These are phyloP conservation scores for Mycena venus DNA, from an alignment of 768 basidiomycete species.

Conservation along the genomic window DNA sequence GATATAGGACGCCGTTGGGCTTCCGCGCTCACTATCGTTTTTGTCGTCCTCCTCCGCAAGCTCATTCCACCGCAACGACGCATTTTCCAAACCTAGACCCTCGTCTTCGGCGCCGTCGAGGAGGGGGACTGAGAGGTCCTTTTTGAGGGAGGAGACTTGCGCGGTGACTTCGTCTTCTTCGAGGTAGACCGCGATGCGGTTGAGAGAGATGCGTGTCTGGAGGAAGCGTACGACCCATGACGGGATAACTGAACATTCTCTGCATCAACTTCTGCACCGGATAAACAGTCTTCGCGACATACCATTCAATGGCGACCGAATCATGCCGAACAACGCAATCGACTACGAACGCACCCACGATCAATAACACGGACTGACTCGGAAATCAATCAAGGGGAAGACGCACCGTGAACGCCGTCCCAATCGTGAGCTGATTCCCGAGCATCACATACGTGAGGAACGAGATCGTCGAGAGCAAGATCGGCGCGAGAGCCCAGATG, in stretches of 20 bases:
- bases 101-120: conserved; percentile 47
- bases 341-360: conserved; percentile 55
- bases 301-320: conserved; percentile 56
- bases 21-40: neutral
- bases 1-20: neutral
- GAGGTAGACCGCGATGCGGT: conserved; percentile 79
- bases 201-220: conserved; percentile 75
- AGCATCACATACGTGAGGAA: conserved; percentile 77
- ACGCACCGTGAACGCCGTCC: conserved; percentile 84
- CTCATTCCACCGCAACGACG: conserved; percentile 75
- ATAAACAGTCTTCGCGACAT: neutral
- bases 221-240: conserved; percentile 83
- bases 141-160: conserved; percentile 71
- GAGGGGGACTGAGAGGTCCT: conserved; percentile 37
- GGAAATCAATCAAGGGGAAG: neutral
- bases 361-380: neutral
- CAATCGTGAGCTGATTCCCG: conserved; percentile 81
- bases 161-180: conserved; percentile 76
- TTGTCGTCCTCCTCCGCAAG: conserved; percentile 35
- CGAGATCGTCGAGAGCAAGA: conserved; percentile 82
- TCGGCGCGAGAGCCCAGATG: conserved; percentile 5
- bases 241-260: conserved; percentile 66
- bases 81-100: conserved; percentile 70
- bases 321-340: conserved; percentile 88
- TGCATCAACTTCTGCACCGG: neutral